Percentiles rank a stretch among this genome's conserved stretches.
These are phyloP conservation scores for Globisporangium nunn DNA, from an alignment of 352 stramenopile species.

Conservation along the genomic window DNA sequence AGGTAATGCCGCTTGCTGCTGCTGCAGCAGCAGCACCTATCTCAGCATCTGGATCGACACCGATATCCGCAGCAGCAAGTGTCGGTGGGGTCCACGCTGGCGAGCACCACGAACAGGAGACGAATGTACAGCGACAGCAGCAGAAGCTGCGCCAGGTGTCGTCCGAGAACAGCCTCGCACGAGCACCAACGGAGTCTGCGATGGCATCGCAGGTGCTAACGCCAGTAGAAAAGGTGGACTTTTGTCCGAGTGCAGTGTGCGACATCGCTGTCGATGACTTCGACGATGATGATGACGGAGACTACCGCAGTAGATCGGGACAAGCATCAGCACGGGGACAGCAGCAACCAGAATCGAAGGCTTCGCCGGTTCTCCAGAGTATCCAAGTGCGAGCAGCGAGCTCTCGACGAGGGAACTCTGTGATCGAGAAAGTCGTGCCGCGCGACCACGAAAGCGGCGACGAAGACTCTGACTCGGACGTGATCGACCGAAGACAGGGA, in stretches of 20 bases:
- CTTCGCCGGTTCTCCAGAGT: conserved; percentile 2
- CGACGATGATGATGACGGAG: not conserved
- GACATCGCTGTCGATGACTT: conserved; percentile 21
- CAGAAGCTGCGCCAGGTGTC: conserved; percentile 18
- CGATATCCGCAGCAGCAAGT: not conserved
- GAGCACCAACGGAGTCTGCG: not conserved
- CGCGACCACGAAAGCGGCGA: conserved; percentile 3
- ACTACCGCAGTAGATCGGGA: not conserved
- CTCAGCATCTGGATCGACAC: not conserved
- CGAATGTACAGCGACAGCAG: not conserved
- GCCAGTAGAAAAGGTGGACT: conserved; percentile 8
- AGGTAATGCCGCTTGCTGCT: conserved; percentile 40
- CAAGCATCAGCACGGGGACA: not conserved
- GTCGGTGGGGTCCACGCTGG: not conserved
- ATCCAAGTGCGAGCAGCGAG: not conserved
- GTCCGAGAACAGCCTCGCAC: conserved; percentile 20
- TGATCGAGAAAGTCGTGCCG: conserved; percentile 13
- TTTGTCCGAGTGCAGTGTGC: conserved; percentile 28
- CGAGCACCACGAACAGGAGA: not conserved
- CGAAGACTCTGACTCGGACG: not conserved
- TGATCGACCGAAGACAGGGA: not conserved
- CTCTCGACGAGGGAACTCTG: not conserved
- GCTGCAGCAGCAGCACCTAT: not conserved
- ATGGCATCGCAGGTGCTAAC: not conserved
- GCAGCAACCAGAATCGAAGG: not conserved